Percentiles rank a stretch among this genome's conserved stretches.
phyloP scores from a whole-genome alignment of 1,139 yeast species.

The Nakaseomyces delphensis region DNA sequence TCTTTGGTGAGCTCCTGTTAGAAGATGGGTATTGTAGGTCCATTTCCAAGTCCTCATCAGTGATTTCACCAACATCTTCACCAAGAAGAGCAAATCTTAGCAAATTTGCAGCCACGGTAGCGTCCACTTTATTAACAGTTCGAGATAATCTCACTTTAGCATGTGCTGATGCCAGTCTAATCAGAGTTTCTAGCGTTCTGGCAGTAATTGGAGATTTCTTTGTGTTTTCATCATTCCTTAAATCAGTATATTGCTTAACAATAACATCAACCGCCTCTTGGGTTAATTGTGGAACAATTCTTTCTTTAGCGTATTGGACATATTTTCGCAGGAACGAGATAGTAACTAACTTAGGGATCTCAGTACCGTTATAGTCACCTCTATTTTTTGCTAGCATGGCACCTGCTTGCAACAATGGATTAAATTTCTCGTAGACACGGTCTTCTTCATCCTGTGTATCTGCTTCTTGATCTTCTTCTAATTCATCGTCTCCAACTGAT shows the following conservation, averaged over 20 bases:
- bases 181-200: constrained; percentile 91
- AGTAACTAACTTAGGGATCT: constrained; percentile 55
- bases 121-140: constrained; percentile 68
- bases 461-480: constrained; percentile 24
- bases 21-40: constrained; percentile 4
- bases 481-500: constrained; percentile 58
- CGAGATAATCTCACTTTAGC: constrained; percentile 85
- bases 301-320: constrained; percentile 86
- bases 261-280: constrained; percentile 73
- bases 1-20: constrained; percentile 24
- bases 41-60: constrained; percentile 17
- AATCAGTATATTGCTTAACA: constrained; percentile 66
- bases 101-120: constrained; percentile 76
- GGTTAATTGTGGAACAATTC: constrained; percentile 75
- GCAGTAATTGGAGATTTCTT: constrained; percentile 95
- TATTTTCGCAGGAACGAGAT: constrained; percentile 86
- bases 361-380: constrained; percentile 35
- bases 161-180: constrained; percentile 93
- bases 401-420: constrained; percentile 77
- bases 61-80: constrained; percentile 32
- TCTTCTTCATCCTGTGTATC: constrained; percentile 36
- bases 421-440: constrained; percentile 69
- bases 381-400: constrained; percentile 37
- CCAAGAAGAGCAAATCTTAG: constrained; percentile 73
- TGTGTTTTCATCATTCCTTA: constrained; percentile 75